Conservation (phyloP, 208 protist species). For the Lotmaria passim region DNA sequence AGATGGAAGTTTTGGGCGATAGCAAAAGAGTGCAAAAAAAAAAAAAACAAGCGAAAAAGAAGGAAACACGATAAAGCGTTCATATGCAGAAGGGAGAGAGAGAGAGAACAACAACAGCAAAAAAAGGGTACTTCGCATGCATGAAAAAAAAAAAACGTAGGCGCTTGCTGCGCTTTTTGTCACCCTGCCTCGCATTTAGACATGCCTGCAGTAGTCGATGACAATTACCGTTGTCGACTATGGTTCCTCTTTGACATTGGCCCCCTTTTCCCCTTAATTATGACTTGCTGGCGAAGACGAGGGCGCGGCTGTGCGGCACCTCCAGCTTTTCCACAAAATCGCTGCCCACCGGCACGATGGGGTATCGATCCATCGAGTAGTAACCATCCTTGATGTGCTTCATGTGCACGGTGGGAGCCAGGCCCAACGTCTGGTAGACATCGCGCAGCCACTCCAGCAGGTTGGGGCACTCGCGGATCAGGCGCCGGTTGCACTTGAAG, state of each 20-base stretch:
- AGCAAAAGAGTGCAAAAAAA: no score
- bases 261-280: background rate
- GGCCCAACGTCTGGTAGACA: slow-evolving; percentile 72
- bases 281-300: background rate
- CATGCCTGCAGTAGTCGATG: no score
- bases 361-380: slow-evolving; percentile 79
- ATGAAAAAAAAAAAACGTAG: background rate
- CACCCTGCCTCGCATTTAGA: no score
- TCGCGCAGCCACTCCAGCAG: slow-evolving; percentile 77
- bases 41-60: no score
- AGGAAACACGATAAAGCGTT: no score
- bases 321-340: slow-evolving; percentile 43
- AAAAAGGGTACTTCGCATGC: background rate
- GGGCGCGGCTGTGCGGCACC: slow-evolving; percentile 34
- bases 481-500: slow-evolving; percentile 88
- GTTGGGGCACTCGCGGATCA: slow-evolving; percentile 83
- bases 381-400: slow-evolving; percentile 88
- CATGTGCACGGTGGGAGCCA: slow-evolving; percentile 79
- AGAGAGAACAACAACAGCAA: no score
- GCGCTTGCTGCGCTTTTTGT: no score
- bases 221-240: no score
- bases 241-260: no score
- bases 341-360: slow-evolving; percentile 74
- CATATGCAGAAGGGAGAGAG: no score
- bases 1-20: no score